These are phyloP conservation scores for Epichloe elymi DNA, from an alignment of 2,329 filamentous ascomycete genomes.

Conservation along the genomic window DNA sequence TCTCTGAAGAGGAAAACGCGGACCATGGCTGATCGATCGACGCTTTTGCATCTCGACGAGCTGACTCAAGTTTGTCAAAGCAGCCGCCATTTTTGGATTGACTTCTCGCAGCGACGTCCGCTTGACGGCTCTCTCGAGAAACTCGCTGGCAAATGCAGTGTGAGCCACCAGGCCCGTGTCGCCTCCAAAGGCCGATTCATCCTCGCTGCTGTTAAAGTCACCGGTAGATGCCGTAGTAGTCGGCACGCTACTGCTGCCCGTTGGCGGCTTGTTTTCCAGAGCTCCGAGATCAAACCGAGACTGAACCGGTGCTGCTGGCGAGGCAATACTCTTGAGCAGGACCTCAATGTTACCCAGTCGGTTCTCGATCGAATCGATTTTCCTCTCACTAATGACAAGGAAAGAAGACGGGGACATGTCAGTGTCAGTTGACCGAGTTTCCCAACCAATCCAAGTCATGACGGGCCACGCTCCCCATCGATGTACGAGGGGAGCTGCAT, in stretches of 20 bases:
- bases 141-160: slow-evolving; percentile 41
- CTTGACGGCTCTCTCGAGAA: slow-evolving; percentile 39
- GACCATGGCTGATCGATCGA: slow-evolving; percentile 25
- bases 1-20: slow-evolving; percentile 32
- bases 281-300: slow-evolving; percentile 11
- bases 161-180: slow-evolving; percentile 31
- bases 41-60: slow-evolving; percentile 38
- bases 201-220: slow-evolving; percentile 25
- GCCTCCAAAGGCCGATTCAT: slow-evolving; percentile 31
- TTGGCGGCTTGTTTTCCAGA: slow-evolving; percentile 14
- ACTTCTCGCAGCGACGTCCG: slow-evolving; percentile 31
- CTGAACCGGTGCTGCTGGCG: slow-evolving; percentile 10
- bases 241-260: slow-evolving; percentile 12
- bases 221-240: slow-evolving; percentile 16
- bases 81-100: slow-evolving; percentile 37
- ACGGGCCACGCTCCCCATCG: not conserved
- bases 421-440: not conserved
- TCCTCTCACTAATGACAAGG: slow-evolving; percentile 30
- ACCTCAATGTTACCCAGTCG: slow-evolving; percentile 31
- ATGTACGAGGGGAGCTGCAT: not conserved
- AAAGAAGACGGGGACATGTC: not conserved
- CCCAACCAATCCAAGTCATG: too few species aligned
- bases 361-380: slow-evolving; percentile 36
- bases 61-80: slow-evolving; percentile 36
- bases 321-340: slow-evolving; percentile 26